Base-by-base conservation (phyloP, 2,329 filamentous ascomycete species). In the Exophiala viscosa region DNA sequence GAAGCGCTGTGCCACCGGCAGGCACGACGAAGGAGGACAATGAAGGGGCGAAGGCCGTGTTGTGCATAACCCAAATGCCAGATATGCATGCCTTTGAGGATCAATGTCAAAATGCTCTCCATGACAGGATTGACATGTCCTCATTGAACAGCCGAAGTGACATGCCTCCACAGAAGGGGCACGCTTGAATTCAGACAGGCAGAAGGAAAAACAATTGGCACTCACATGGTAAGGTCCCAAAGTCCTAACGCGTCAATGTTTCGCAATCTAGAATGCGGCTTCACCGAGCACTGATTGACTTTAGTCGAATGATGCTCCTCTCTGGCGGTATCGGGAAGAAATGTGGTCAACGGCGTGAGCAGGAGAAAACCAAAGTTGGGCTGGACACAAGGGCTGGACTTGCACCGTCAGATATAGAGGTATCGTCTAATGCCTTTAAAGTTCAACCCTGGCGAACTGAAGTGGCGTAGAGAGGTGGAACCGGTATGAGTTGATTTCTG, bases 21-120 rank as follows among this genome's bases (percentile, higher is more conserved):
- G 40, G 45, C 42, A 49, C 48, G 31, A 32, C 28, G 45, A 13
- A 52, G 45, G 50, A 54, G 47, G 55, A 54, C 51, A 50, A 39
- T n/a, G 38, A 50, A 48, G 14, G 45, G 31, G 14, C 33, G 41
- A 42, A 55, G 49, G 52, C 48, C 18, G 50, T 54, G 55, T 51
- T 14, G 50, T 54, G 55, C 55, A 58, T 42, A 46, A 58, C 51
- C 55, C 48, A 58, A 42, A 54, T 52, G 55, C 52, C 55, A 58
- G 10, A 43, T 39, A 36, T 52, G 52, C 52, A 52, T 43, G 14
- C 34, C 39, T 52, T 41, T 43, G 48, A 52, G 39, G 51, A 58
- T 43, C 48, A 20, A 42, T 50, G 55, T 48, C 55, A 58, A 45
- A 52, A 44, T 5, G 35, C 38, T 47, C 4, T 40, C 52, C 52